Evolutionary conservation across 2,329 filamentous ascomycete species (phyloP).

Genomic region (Pseudopyrenochaeta lycopersici): DNA sequence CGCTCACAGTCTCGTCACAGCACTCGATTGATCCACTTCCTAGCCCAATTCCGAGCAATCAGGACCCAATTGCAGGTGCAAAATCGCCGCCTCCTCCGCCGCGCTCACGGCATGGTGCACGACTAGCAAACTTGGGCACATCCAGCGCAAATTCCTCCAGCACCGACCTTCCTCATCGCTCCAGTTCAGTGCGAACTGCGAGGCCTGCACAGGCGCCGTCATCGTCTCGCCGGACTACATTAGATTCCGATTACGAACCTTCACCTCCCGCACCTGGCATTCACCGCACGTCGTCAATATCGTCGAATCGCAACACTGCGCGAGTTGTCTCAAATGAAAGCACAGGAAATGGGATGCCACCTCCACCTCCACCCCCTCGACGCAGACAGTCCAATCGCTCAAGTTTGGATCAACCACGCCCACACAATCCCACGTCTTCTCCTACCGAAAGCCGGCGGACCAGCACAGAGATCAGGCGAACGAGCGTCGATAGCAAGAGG

Average conservation of each 20-base stretch:
- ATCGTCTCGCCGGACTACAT: constrained; percentile 34
- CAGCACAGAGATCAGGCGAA: constrained; percentile 36
- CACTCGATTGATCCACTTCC: constrained; percentile 38
- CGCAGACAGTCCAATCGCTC: constrained; percentile 44
- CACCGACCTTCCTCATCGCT: constrained; percentile 36
- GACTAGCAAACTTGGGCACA: constrained; percentile 29
- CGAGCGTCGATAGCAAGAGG: constrained; percentile 39
- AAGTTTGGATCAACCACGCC: constrained; percentile 43
- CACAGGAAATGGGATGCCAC: constrained; percentile 28
- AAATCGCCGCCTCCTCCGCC: constrained; percentile 47
- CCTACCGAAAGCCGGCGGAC: constrained; percentile 39
- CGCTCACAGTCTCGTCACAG: constrained; percentile 47
- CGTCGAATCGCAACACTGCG: constrained; percentile 33
- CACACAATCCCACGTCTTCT: constrained; percentile 23
- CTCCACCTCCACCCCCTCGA: constrained; percentile 44
- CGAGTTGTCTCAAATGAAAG: constrained; percentile 40
- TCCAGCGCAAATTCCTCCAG: constrained; percentile 41
- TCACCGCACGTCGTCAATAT: constrained; percentile 37
- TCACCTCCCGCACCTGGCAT: constrained; percentile 27
- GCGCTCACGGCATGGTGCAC: constrained; percentile 42
- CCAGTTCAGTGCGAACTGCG: constrained; percentile 26
- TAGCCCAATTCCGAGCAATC: constrained; percentile 21
- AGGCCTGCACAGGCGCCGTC: constrained; percentile 29
- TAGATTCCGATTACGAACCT: constrained; percentile 36
- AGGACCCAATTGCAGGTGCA: constrained; percentile 25